Evolutionary conservation across 1,284 basidiomycete species (phyloP), one percentile per base, ranked within the genome.

Genomic region (Polyporus tsugae): DNA sequence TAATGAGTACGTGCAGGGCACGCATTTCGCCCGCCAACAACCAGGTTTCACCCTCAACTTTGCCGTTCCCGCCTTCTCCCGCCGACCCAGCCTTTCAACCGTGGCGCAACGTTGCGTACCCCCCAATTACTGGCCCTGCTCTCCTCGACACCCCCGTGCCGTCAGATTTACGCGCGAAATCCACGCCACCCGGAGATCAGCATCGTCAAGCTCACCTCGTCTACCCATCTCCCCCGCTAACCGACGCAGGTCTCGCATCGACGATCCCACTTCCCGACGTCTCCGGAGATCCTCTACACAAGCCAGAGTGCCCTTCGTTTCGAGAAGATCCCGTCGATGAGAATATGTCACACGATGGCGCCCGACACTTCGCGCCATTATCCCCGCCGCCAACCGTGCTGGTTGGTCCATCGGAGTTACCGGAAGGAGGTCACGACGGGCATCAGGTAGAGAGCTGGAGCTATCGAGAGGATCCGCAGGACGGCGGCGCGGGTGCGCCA

Each of bases 141-240:
- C 59, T 57, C 49, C 46, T 60, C 35, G 62, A 69, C 41, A 42
- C 59, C 4, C 53, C 35, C 0, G 29, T 52, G 3, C 60, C 59
- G 25, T 66, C 65, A 52, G 69, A 67, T 64, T 46, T 57, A 25
- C 65, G 59, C 65, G 69, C 67, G 11, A 69, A 71, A 53, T 68
- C 67, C 22, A 66, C 69, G 57, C 73, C 73, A 52, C 72, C 68
- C 57, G 67, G 66, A 69, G 63, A 70, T 64, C 64, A 53, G 29
- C 66, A 61, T 55, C 62, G 55, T 60, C 64, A 46, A 29, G 33
- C 61, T 55, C 62, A 67, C 15, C 69, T 65, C 22, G 60, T 71
- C 61, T 76, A 75, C 53, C 75, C 75, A 52, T 76, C 75, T 22
- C 75, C 75, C 15, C 75, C 75, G 46, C 71, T 76, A 42, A 75